Percentiles rank a stretch among this genome's conserved stretches.
Conservation (phyloP, 805 yeast genomes). For the Kuraishia molischiana region DNA sequence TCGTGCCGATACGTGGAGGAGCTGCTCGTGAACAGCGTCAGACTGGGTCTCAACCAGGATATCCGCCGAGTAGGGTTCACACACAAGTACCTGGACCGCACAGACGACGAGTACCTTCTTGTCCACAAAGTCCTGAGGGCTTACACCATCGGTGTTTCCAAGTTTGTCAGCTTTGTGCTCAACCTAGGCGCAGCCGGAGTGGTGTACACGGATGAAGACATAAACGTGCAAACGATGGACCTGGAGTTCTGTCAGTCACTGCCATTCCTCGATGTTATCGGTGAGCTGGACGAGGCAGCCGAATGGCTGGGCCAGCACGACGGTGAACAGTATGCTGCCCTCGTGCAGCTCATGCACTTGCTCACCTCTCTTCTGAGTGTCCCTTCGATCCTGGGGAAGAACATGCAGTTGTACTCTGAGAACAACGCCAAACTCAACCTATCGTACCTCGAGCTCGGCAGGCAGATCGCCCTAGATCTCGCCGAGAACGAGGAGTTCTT, state of each 20-base stretch:
- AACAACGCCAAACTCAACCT: not conserved
- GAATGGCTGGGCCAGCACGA: slow-evolving; percentile 1
- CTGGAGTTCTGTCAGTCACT: slow-evolving; percentile 24
- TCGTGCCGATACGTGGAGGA: slow-evolving; percentile 67
- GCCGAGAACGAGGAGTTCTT: slow-evolving; percentile 11
- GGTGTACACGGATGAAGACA: slow-evolving; percentile 67
- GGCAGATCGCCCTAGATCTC: not conserved
- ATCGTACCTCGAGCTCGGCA: not conserved
- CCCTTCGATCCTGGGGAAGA: not conserved
- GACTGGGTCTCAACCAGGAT: slow-evolving; percentile 9
- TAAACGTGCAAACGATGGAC: slow-evolving; percentile 55
- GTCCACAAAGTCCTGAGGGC: slow-evolving; percentile 43
- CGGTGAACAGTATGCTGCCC: not conserved
- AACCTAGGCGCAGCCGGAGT: slow-evolving; percentile 45
- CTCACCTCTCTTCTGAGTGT: not conserved
- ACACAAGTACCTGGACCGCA: slow-evolving; percentile 1
- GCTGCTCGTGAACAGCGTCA: slow-evolving; percentile 23
- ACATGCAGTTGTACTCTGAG: not conserved
- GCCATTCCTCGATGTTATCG: slow-evolving; percentile 1
- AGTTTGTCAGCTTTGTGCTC: slow-evolving; percentile 38
- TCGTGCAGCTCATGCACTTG: not conserved
- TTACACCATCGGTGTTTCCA: slow-evolving; percentile 42
- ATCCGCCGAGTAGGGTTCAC: not conserved
- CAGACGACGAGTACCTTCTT: slow-evolving; percentile 16
- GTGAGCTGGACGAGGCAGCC: slow-evolving; percentile 2